A percentile compares a stretch with the other conserved stretches of the same genome.
Evolutionary conservation across 768 basidiomycete genomes (phyloP).

Genomic region (Favolaschia claudopus): DNA sequence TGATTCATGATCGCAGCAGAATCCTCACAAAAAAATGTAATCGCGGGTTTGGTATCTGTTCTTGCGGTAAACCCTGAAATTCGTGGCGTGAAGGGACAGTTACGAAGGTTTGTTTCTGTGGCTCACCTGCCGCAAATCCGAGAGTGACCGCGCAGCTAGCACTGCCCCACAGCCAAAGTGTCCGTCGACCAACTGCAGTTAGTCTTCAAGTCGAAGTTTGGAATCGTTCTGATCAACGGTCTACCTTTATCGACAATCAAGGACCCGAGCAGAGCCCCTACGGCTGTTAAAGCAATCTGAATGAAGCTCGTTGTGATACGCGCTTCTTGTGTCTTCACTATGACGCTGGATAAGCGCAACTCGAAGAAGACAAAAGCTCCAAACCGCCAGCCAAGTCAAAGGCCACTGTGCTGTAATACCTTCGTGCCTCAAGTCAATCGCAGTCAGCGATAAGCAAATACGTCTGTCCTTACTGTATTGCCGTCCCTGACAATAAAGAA

Average conservation of each 20-base stretch:
- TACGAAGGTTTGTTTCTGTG: not conserved
- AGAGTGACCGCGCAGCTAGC: conserved; percentile 42
- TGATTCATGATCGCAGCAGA: not conserved
- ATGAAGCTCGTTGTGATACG: conserved; percentile 49
- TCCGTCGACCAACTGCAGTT: conserved; percentile 46
- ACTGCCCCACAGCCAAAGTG: conserved; percentile 58
- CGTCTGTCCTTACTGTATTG: conserved; percentile 39
- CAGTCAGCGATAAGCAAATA: not conserved
- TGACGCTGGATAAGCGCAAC: not conserved
- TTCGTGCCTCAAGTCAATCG: not conserved
- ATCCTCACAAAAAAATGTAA: conserved; percentile 52
- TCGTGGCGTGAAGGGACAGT: not conserved
- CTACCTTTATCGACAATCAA: conserved; percentile 47
- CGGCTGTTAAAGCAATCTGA: conserved; percentile 47
- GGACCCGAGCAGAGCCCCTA: conserved; percentile 50
- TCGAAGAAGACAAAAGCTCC: not conserved
- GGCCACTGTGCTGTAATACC: conserved; percentile 48
- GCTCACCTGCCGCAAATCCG: conserved; percentile 48
- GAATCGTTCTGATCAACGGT: not conserved
- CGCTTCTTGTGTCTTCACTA: conserved; percentile 47
- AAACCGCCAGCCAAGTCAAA: conserved; percentile 61
- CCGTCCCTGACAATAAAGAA: conserved; percentile 5
- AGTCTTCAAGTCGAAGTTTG: not conserved
- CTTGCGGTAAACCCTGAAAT: conserved; percentile 47
- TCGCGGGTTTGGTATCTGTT: conserved; percentile 48